Evolutionary conservation across 148 eudicot species (phyloP).

Genomic region (Heliamphora exappendiculata): DNA sequence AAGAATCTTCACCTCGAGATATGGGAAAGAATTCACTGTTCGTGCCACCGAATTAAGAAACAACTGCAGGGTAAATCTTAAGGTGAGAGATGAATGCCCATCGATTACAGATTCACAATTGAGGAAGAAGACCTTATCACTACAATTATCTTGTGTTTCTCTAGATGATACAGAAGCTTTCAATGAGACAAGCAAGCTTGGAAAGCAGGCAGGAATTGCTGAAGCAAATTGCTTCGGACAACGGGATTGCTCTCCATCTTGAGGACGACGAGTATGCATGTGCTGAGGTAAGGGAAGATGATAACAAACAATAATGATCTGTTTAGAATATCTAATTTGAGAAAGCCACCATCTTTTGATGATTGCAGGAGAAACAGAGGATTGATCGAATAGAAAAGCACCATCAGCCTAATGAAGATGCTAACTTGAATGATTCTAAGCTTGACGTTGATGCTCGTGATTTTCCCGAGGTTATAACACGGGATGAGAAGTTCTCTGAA

Average conservation of each 20-base stretch:
- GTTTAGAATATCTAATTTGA: background rate
- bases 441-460: background rate
- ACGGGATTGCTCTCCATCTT: slow-evolving; percentile 26
- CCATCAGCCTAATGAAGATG: slow-evolving; percentile 2
- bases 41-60: slow-evolving; percentile 34
- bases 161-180: slow-evolving; percentile 37
- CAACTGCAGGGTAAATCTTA: slow-evolving; percentile 32
- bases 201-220: slow-evolving; percentile 29
- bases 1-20: slow-evolving; percentile 29
- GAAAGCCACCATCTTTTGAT: background rate
- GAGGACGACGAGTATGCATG: slow-evolving; percentile 7
- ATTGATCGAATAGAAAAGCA: slow-evolving; percentile 7
- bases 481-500: slow-evolving; percentile 11
- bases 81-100: slow-evolving; percentile 30
- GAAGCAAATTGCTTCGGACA: slow-evolving; percentile 35
- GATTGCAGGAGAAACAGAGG: slow-evolving; percentile 16
- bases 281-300: slow-evolving; percentile 8
- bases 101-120: background rate
- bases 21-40: slow-evolving; percentile 41
- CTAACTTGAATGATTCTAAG: background rate
- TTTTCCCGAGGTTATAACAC: background rate
- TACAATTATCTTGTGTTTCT: background rate
- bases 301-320: background rate
- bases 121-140: background rate
- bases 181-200: slow-evolving; percentile 32